Evolutionary conservation across 495 filamentous ascomycete species (phyloP).

Genomic region (Glarea lozoyensis): DNA sequence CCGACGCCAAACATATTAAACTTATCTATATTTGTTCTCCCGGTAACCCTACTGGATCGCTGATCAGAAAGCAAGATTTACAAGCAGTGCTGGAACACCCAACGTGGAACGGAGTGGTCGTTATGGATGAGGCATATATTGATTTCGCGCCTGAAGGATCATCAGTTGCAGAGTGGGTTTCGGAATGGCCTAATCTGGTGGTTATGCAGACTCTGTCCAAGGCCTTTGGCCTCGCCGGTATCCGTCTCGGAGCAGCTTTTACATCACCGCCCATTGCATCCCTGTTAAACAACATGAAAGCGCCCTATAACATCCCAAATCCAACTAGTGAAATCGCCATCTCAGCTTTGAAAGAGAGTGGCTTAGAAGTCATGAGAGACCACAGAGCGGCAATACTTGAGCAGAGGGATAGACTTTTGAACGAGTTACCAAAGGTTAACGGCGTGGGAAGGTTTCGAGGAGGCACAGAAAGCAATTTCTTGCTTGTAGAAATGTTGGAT

Average conservation of each 20-base stretch:
- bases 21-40: constrained; percentile 87
- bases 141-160: constrained; percentile 79
- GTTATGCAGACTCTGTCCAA: constrained; percentile 98
- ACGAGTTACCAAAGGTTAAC: constrained; percentile 61
- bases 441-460: constrained; percentile 79
- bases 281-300: constrained; percentile 84
- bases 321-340: constrained; percentile 76
- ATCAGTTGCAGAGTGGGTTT: constrained; percentile 86
- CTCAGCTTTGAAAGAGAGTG: constrained; percentile 54
- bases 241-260: constrained; percentile 65
- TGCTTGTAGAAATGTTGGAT: constrained; percentile 81
- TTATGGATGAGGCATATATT: constrained; percentile 94
- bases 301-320: constrained; percentile 87
- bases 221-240: constrained; percentile 91
- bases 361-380: constrained; percentile 59
- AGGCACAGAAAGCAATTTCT: constrained; percentile 75
- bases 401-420: constrained; percentile 69
- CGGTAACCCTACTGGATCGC: constrained; percentile 80
- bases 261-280: constrained; percentile 46
- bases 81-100: constrained; percentile 70
- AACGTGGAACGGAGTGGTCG: constrained; percentile 89
- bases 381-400: constrained; percentile 58
- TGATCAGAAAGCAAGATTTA: constrained; percentile 71
- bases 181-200: constrained; percentile 90
- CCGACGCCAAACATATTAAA: constrained; percentile 54